Evolutionary conservation across 495 filamentous ascomycete genomes (phyloP).

Genomic region (Neurospora sp.): DNA sequence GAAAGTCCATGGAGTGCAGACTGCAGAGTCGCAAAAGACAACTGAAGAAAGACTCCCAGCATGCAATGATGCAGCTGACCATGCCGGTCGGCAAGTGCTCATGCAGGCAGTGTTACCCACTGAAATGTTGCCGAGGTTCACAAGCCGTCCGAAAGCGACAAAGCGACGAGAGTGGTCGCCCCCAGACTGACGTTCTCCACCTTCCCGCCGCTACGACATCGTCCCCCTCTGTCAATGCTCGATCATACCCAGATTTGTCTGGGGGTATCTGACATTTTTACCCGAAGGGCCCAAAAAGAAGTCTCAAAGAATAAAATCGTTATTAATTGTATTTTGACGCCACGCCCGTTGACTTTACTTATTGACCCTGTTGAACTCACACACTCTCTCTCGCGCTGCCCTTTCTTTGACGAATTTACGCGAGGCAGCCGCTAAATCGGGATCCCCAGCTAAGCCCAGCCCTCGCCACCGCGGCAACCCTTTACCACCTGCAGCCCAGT

Average conservation of each 20-base stretch:
- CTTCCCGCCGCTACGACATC: background rate
- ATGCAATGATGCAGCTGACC: background rate
- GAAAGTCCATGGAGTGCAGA: background rate
- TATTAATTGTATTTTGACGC: background rate
- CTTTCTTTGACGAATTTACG: background rate
- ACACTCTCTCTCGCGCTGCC: background rate
- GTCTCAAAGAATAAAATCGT: background rate
- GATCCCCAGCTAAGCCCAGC: background rate
- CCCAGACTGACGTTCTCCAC: background rate
- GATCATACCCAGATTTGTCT: background rate
- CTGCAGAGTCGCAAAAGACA: background rate
- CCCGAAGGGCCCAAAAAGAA: background rate
- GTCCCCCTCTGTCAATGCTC: background rate
- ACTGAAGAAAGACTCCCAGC: background rate
- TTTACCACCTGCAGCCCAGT: background rate
- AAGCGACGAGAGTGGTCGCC: background rate
- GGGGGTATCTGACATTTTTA: background rate
- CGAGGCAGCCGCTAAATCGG: background rate
- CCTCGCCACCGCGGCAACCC: background rate
- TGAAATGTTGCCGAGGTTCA: background rate
- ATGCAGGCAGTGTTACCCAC: background rate
- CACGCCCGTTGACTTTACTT: background rate
- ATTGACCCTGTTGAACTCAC: background rate
- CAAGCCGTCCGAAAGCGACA: background rate
- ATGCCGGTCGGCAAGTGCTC: background rate